Conservation (phyloP, 148 eudicot species). For the Diospyros kaki region DNA sequence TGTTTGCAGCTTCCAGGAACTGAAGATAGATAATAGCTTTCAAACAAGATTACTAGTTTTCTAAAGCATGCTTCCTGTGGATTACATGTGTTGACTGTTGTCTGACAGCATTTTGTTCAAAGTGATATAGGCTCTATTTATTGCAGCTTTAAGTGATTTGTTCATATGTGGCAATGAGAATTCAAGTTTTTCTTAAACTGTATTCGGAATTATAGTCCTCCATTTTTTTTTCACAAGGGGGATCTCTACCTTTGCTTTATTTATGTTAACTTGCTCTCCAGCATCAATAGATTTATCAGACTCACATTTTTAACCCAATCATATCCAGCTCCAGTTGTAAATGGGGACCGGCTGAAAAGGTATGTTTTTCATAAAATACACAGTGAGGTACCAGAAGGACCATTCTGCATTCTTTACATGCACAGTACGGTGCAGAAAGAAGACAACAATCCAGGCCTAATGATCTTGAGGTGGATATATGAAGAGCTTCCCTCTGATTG, state of each 20-base stretch:
- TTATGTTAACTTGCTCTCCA: not conserved
- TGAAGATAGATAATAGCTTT: not conserved
- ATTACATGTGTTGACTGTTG: not conserved
- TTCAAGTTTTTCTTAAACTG: not conserved
- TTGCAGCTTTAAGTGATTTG: not conserved
- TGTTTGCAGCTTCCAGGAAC: not conserved
- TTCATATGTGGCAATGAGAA: not conserved
- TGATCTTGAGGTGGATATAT: conserved; percentile 89
- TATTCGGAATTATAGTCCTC: not conserved
- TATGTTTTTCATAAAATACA: conserved; percentile 68
- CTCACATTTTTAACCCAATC: not conserved
- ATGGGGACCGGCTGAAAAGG: conserved; percentile 73
- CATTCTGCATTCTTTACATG: conserved; percentile 78
- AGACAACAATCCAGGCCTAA: conserved; percentile 87
- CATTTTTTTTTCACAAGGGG: not conserved
- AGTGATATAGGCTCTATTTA: not conserved
- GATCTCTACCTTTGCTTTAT: not conserved
- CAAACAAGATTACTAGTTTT: not conserved
- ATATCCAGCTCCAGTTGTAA: conserved; percentile 59
- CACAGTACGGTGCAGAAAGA: conserved; percentile 84
- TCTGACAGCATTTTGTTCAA: not conserved
- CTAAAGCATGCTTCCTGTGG: not conserved
- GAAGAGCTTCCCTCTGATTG: conserved; percentile 78
- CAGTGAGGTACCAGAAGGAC: conserved; percentile 74
- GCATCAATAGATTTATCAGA: not conserved